Base-by-base conservation (phyloP, 257 asterid species). In the Solanum lignicaule region DNA sequence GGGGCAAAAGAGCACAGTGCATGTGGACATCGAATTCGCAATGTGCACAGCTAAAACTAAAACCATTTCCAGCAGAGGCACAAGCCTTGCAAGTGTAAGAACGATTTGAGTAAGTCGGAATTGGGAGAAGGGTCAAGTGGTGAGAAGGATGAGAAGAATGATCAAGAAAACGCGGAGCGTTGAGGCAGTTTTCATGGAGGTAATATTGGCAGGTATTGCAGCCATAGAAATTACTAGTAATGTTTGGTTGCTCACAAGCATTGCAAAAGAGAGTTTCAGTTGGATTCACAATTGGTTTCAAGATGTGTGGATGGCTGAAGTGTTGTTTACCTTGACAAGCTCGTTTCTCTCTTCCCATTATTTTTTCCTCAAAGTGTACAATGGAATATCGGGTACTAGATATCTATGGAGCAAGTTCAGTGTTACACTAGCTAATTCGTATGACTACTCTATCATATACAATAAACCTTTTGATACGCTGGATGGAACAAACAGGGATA, bases 21-120 rank as follows among this genome's bases (percentile, higher is more conserved):
- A 93, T 90, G 48, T 91, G 94, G 4, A 93, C 89, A 62, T 92
- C 94, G 10, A 92, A 90, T 75, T 91, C 43, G 60, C 94, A 93
- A 16, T 86, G 3, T 10, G 46, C 90, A 65, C 94, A 93, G 46
- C 88, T 84, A 86, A 90, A 92, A 11, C 93, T 89, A 66, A 90
- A 94, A 1, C 91, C 94, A 10, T 90, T 92, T 5, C 96, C 96
- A 3, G 89, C 65, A 0, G 74, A 35, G 16, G 92, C 88, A 41
- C 95, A 93, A 3, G 94, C 98, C 31, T 92, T 90, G 90, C 96
- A 94, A 12, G 88, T 89, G 90, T 88, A 94, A 85, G 92, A 92
- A 7, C 86, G 46, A 82, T 87, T 90, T 60, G 90, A 35, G 87
- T 92, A 92, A 1, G 96, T 91, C 52, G 96, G 94, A 25, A 81